Conservation (phyloP, 345 rosid species). For the Hypericum androsaemum region DNA sequence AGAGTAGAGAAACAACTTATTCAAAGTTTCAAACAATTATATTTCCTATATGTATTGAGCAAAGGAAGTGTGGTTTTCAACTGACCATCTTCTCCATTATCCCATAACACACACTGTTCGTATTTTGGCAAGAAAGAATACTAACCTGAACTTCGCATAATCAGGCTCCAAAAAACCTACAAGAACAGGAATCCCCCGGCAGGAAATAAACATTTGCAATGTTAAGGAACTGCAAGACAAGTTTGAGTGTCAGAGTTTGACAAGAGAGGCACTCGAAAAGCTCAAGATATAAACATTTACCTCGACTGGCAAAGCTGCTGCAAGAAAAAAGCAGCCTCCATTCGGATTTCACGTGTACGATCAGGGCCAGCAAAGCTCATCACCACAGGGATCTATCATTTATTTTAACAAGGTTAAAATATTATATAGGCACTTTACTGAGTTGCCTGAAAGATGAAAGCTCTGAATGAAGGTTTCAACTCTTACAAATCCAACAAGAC, state of each 20-base stretch:
- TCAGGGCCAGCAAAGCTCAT: slow-evolving; percentile 72
- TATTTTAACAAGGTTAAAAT: not conserved
- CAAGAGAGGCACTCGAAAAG: not conserved
- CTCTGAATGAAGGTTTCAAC: not conserved
- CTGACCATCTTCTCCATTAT: too few relatives aligned
- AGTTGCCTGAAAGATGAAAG: not conserved
- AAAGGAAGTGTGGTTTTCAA: too few relatives aligned
- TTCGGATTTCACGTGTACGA: slow-evolving; percentile 79
- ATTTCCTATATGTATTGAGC: too few relatives aligned
- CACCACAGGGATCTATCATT: slow-evolving; percentile 67
- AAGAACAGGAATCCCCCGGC: slow-evolving; percentile 88
- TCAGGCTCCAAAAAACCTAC: slow-evolving; percentile 96
- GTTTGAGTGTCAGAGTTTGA: not conserved
- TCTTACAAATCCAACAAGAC: slow-evolving; percentile 65
- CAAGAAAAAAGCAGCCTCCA: slow-evolving; percentile 89
- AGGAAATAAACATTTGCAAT: slow-evolving; percentile 98
- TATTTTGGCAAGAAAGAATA: slow-evolving; percentile 5
- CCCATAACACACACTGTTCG: too few relatives aligned
- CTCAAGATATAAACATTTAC: slow-evolving; percentile 26
- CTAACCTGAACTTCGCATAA: slow-evolving; percentile 89
- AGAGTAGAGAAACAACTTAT: too few relatives aligned
- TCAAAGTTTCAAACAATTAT: too few relatives aligned
- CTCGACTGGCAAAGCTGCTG: slow-evolving; percentile 98
- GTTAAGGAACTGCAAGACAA: slow-evolving; percentile 68
- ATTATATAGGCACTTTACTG: too few relatives aligned